phyloP scores from a whole-genome alignment of 2,329 filamentous ascomycete genomes.

The Cryphonectria japonica region DNA sequence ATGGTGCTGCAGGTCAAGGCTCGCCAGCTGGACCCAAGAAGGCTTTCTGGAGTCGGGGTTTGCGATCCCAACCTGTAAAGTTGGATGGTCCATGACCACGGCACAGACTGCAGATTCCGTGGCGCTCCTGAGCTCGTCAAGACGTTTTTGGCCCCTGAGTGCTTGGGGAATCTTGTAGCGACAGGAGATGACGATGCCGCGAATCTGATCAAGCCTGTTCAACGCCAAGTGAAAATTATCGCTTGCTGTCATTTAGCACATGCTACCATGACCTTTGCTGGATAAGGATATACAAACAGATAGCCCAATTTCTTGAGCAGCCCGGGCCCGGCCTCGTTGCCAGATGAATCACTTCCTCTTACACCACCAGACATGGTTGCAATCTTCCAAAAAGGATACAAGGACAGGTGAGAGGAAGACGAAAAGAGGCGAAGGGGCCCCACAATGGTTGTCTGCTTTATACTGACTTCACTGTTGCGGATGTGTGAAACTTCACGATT shows the following conservation, averaged over 20 bases:
- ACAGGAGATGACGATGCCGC: constrained; percentile 24
- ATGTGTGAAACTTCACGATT: background rate
- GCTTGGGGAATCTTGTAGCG: constrained; percentile 22
- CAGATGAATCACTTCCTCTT: background rate
- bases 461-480: background rate
- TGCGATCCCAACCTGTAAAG: constrained; percentile 25
- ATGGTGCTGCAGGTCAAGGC: constrained; percentile 26
- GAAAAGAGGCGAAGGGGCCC: background rate
- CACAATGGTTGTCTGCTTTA: background rate
- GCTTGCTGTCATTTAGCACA: background rate
- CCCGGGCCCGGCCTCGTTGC: background rate
- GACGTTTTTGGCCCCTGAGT: constrained; percentile 16
- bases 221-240: constrained; percentile 19
- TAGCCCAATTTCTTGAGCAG: background rate
- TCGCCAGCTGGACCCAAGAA: constrained; percentile 26
- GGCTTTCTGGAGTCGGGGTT: constrained; percentile 23
- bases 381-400: background rate
- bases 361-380: background rate
- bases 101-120: constrained; percentile 22
- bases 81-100: constrained; percentile 25
- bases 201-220: constrained; percentile 28
- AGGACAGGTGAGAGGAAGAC: background rate
- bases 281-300: background rate
- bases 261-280: background rate
- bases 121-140: constrained; percentile 13